These are phyloP conservation scores for Mortierella antarctica DNA, from an alignment of 192 early-diverging fungal genomes.

Conservation along the genomic window DNA sequence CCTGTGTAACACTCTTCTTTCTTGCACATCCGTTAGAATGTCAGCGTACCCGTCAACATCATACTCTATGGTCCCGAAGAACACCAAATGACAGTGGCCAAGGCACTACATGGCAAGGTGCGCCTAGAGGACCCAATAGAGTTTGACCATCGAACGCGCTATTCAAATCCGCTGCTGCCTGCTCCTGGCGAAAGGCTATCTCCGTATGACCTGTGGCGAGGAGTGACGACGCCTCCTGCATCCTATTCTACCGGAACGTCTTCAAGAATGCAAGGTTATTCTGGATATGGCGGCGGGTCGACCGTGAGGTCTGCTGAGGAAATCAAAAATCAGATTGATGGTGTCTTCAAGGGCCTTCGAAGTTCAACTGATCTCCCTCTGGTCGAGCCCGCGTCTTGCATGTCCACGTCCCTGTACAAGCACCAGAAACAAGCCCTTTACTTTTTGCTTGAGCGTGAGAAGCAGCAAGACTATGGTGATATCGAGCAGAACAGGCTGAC, in stretches of 20 bases:
- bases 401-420: conserved; percentile 68
- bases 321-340: conserved; percentile 64
- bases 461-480: conserved; percentile 63
- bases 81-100: conserved; percentile 35
- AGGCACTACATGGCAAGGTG: conserved; percentile 38
- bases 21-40: conserved; percentile 24
- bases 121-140: conserved; percentile 47
- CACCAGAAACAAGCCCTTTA: conserved; percentile 88
- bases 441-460: conserved; percentile 83
- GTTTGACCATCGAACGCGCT: conserved; percentile 52
- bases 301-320: conserved; percentile 35
- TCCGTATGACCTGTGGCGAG: conserved; percentile 41
- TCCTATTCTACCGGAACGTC: conserved; percentile 20
- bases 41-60: conserved; percentile 52
- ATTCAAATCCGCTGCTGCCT: conserved; percentile 43
- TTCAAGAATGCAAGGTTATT: conserved; percentile 20
- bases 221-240: conserved; percentile 18
- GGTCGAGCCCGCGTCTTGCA: conserved; percentile 59
- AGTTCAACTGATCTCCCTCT: conserved; percentile 58
- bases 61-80: conserved; percentile 45
- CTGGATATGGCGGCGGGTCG: conserved; percentile 26
- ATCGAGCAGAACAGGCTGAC: conserved; percentile 55
- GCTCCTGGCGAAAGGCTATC: conserved; percentile 37
- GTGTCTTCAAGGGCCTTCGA: conserved; percentile 68
- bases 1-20: background rate